These are phyloP conservation scores for Brettanomyces nanus DNA, from an alignment of 805 yeast genomes.

Conservation along the genomic window DNA sequence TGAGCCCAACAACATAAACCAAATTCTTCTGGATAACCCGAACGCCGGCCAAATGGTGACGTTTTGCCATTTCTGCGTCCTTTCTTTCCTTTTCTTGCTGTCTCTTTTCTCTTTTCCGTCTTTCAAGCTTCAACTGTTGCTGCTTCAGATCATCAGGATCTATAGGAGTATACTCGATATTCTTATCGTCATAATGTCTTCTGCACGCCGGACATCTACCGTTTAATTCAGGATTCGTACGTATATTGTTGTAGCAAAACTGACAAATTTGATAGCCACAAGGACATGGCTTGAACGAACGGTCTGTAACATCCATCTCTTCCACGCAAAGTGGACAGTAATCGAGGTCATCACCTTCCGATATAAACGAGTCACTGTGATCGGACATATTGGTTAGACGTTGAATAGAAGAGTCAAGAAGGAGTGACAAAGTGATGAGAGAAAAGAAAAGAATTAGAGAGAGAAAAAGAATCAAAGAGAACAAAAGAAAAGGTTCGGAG, in stretches of 20 bases:
- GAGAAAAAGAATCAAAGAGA: too few species aligned
- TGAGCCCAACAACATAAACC: constrained; percentile 92
- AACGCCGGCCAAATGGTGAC: constrained; percentile 92
- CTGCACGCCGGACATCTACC: constrained; percentile 98
- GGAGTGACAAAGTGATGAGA: too few species aligned
- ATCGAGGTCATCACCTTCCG: constrained; percentile 62
- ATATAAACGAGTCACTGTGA: constrained; percentile 47
- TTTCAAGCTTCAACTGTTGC: constrained; percentile 74
- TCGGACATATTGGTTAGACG: constrained; percentile 8
- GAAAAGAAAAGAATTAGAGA: too few species aligned
- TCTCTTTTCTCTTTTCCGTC: constrained; percentile 73
- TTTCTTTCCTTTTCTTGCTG: constrained; percentile 87
- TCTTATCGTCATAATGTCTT: constrained; percentile 85
- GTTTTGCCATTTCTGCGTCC: constrained; percentile 75
- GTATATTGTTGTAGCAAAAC: constrained; percentile 93
- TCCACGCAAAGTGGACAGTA: constrained; percentile 93
- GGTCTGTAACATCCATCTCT: constrained; percentile 94
- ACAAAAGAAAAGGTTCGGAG: too few species aligned
- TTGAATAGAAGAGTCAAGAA: too few species aligned
- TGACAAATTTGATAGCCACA: constrained; percentile 99
- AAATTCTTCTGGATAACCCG: constrained; percentile 97
- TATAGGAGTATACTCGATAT: constrained; percentile 77
- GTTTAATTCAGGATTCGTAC: constrained; percentile 90
- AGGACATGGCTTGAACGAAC: constrained; percentile 97
- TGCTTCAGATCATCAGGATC: constrained; percentile 81